Evolutionary conservation across 2,329 filamentous ascomycete species (phyloP).

Genomic region (Aspergillus sp.): DNA sequence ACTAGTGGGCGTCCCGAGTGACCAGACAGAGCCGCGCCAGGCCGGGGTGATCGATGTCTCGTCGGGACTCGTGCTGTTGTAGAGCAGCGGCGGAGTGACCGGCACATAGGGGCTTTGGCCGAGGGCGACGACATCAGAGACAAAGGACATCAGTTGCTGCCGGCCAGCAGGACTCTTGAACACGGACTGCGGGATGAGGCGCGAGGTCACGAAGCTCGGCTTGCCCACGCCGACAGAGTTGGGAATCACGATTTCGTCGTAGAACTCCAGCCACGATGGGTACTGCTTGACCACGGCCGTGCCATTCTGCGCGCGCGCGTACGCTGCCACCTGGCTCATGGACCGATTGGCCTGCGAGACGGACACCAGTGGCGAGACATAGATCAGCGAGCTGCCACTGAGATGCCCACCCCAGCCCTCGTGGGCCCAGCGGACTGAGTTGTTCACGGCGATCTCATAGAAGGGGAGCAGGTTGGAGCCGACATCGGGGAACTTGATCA

Average conservation of each 20-base stretch:
- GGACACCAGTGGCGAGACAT: constrained; percentile 9
- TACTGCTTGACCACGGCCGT: constrained; percentile 10
- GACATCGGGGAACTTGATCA: constrained; percentile 11
- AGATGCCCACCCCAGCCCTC: constrained; percentile 18
- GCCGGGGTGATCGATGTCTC: constrained; percentile 12
- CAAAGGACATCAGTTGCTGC: constrained; percentile 8
- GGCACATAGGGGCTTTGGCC: constrained; percentile 11
- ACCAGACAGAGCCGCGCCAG: constrained; percentile 13
- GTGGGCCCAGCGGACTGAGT: constrained; percentile 12
- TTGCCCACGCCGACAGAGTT: constrained; percentile 11
- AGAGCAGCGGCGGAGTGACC: constrained; percentile 10
- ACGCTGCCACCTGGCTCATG: constrained; percentile 5
- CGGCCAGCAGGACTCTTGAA: constrained; percentile 9
- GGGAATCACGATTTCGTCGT: constrained; percentile 10
- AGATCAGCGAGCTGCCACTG: constrained; percentile 11
- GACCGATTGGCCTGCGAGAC: constrained; percentile 9
- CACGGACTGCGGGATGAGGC: constrained; percentile 12
- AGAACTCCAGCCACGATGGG: constrained; percentile 13
- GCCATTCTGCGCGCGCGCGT: constrained; percentile 8
- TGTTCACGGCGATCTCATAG: constrained; percentile 15
- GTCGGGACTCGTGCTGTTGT: constrained; percentile 10
- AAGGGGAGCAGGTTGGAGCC: constrained; percentile 12
- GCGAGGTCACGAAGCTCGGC: constrained; percentile 11
- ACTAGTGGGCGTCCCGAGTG: constrained; percentile 7
- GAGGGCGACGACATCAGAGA: constrained; percentile 3